A percentile compares a stretch with the other conserved stretches of the same genome.
These are phyloP conservation scores for Solanum hybrid DNA, from an alignment of 305 asterid species.

Conservation along the genomic window DNA sequence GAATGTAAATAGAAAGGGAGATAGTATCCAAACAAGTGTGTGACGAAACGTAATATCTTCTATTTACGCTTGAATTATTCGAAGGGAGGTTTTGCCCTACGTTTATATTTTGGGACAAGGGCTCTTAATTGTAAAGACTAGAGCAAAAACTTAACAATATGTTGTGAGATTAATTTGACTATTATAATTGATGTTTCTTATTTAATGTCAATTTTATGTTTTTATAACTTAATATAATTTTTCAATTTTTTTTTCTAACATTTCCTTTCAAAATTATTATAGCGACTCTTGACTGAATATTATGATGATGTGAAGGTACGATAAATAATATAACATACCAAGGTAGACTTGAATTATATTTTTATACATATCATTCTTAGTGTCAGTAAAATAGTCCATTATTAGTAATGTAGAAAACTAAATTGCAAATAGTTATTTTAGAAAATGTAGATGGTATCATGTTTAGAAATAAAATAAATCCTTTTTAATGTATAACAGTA, in stretches of 20 bases:
- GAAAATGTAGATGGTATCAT: background rate
- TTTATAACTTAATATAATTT: background rate
- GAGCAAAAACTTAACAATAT: background rate
- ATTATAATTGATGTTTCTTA: background rate
- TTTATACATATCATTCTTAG: background rate
- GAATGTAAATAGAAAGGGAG: conserved; percentile 9
- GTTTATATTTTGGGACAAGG: background rate
- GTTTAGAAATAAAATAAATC: background rate
- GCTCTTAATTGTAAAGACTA: background rate
- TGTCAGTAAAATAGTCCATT: background rate
- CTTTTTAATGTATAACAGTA: background rate
- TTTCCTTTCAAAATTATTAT: background rate
- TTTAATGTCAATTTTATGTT: background rate
- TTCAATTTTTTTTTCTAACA: background rate
- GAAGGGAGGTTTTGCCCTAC: background rate
- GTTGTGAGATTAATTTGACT: background rate
- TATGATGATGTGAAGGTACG: background rate
- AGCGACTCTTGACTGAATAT: background rate
- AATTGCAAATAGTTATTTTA: background rate
- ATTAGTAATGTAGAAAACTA: background rate
- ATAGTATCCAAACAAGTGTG: conserved; percentile 22
- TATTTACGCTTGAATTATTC: background rate
- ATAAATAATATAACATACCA: background rate
- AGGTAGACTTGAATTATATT: background rate
- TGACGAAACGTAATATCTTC: background rate